Percentiles rank a stretch among this genome's conserved stretches.
Evolutionary conservation across 768 basidiomycete genomes (phyloP).

Genomic region (Agaricus blazei): DNA sequence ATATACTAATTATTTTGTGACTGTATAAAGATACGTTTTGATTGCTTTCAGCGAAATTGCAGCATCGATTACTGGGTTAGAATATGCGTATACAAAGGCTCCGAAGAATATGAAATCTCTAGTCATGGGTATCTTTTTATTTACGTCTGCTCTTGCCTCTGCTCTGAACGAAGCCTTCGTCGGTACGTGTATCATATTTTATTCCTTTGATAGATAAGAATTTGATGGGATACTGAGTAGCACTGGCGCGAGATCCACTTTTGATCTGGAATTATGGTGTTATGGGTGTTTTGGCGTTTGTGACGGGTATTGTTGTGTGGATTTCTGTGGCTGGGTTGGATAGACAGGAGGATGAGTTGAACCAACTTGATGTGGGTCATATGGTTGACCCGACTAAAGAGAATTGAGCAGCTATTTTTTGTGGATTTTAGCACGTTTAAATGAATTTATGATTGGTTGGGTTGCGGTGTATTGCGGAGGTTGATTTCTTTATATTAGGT

Average conservation of each 20-base stretch:
- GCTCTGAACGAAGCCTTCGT: slow-evolving; percentile 72
- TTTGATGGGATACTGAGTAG: slow-evolving; percentile 18
- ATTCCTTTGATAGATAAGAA: too few relatives aligned
- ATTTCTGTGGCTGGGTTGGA: slow-evolving; percentile 53
- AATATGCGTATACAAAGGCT: slow-evolving; percentile 86
- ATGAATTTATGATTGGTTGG: too few relatives aligned
- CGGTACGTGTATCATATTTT: slow-evolving; percentile 32
- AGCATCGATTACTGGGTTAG: slow-evolving; percentile 76
- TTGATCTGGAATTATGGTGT: slow-evolving; percentile 72
- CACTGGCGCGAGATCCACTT: slow-evolving; percentile 64
- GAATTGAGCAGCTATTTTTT: background rate
- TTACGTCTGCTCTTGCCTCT: slow-evolving; percentile 52
- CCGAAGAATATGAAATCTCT: slow-evolving; percentile 85
- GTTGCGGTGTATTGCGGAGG: too few relatives aligned
- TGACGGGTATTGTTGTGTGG: slow-evolving; percentile 54
- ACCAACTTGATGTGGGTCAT: slow-evolving; percentile 26
- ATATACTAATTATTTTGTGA: too few relatives aligned
- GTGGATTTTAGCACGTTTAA: too few relatives aligned
- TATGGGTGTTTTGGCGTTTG: slow-evolving; percentile 49
- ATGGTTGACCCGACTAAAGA: slow-evolving; percentile 2
- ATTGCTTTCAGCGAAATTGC: slow-evolving; percentile 74
- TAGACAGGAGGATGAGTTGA: slow-evolving; percentile 56
- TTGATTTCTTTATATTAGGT: too few relatives aligned
- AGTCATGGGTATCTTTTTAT: slow-evolving; percentile 68
- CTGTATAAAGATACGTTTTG: slow-evolving; percentile 42